Evolutionary conservation across 352 stramenopile genomes (phyloP).

Genomic region (Phytopythium helicoides): DNA sequence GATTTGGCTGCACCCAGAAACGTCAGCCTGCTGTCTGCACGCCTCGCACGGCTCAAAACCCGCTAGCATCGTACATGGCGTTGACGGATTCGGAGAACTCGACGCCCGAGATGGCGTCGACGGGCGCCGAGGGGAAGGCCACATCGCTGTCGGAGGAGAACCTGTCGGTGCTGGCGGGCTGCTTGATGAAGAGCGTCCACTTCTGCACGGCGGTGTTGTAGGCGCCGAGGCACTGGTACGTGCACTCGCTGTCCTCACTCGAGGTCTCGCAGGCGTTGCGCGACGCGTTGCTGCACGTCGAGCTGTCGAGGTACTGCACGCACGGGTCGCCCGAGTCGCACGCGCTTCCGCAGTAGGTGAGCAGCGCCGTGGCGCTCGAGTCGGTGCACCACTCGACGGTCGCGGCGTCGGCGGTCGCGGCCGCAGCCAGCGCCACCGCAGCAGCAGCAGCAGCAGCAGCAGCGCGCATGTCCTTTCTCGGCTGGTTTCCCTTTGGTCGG

Average conservation of each 20-base stretch:
- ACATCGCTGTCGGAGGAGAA: constrained; percentile 26
- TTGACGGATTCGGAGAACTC: constrained; percentile 38
- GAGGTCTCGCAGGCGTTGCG: constrained; percentile 48
- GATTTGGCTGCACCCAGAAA: constrained; percentile 65
- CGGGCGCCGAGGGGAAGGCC: constrained; percentile 46
- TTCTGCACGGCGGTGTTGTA: constrained; percentile 48
- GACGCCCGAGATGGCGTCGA: constrained; percentile 38
- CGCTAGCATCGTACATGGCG: constrained; percentile 36
- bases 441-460: neutral
- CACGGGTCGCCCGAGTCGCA: constrained; percentile 46
- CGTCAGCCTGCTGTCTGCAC: no score
- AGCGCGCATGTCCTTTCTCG: neutral
- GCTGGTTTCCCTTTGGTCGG: neutral
- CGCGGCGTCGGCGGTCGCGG: neutral
- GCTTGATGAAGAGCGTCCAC: constrained; percentile 75
- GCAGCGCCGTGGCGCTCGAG: constrained; percentile 28
- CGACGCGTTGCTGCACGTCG: constrained; percentile 43
- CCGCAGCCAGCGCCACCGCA: neutral
- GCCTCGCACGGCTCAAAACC: no score
- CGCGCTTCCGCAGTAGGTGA: constrained; percentile 43
- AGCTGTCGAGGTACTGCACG: constrained; percentile 47
- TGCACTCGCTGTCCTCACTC: constrained; percentile 23
- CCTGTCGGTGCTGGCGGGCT: constrained; percentile 36
- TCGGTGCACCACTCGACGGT: constrained; percentile 46
- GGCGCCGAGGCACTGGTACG: constrained; percentile 63